These are phyloP conservation scores for Aspergillus sp. DNA, from an alignment of 2,329 filamentous ascomycete genomes.

Conservation along the genomic window DNA sequence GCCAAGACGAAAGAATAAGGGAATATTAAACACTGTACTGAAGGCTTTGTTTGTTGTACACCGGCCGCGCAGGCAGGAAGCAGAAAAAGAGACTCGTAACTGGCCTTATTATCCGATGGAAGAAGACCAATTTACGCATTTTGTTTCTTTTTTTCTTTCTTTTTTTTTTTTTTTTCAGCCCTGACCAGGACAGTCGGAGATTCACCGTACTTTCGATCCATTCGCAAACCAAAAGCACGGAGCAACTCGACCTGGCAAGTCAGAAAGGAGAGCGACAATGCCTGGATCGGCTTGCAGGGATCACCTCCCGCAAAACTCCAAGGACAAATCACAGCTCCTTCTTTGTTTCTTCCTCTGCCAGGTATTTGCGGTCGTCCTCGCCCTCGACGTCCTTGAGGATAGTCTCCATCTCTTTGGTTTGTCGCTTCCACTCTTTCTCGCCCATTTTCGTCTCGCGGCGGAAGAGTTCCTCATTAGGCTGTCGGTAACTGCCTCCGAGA, in stretches of 20 bases:
- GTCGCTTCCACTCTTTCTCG: slow-evolving; percentile 73
- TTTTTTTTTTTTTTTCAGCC: too few species aligned
- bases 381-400: slow-evolving; percentile 74
- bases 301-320: not conserved
- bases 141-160: not conserved
- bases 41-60: not conserved
- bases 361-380: slow-evolving; percentile 47
- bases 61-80: not conserved
- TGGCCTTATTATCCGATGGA: not conserved
- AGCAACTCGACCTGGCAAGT: too few species aligned
- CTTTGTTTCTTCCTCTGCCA: slow-evolving; percentile 32
- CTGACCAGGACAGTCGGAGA: too few species aligned
- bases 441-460: slow-evolving; percentile 82
- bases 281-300: not conserved
- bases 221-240: too few species aligned
- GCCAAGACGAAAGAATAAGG: not conserved
- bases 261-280: not conserved
- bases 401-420: slow-evolving; percentile 72
- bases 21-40: not conserved
- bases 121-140: not conserved
- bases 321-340: slow-evolving; percentile 34
- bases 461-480: slow-evolving; percentile 84
- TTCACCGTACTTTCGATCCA: too few species aligned
- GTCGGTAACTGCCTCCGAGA: slow-evolving; percentile 79
- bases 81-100: not conserved